Base-by-base conservation (phyloP, 1,284 basidiomycete genomes). In the Cutaneotrichosporon dermatis region DNA sequence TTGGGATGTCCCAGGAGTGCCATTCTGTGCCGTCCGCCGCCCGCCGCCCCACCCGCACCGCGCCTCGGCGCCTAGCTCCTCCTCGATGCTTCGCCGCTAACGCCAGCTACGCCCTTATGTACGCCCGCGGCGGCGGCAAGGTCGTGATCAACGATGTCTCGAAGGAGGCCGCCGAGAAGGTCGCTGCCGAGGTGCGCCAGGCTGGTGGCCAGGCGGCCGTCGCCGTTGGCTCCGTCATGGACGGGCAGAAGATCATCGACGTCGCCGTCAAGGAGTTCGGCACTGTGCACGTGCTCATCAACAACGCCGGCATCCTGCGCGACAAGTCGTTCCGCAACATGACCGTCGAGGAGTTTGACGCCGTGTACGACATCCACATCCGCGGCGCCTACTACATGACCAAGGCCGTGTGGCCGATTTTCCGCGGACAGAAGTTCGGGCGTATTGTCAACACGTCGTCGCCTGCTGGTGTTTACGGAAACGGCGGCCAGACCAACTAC, bases 301-400 rank as follows among this genome's bases (percentile, higher is more conserved):
- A 99, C 82, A 99, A 99, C 80, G 96, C 96, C 51, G 95, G 96
- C 53, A 92, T 99, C 66, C 81, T 99, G 51, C 85, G 93, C 89
- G 82, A 83, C 75, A 82, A 82, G 73, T 76, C 81, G 40, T 91
- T 94, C 82, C 92, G 89, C 81, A 94, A 92, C 79, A 92, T 95
- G 89, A 81, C 88, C 3, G 90, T 93, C 75, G 64, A 79, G 71
- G 90, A 94, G 69, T 94, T 88, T 83, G 91, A 95, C 71, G 85
- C 88, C 64, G 83, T 98, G 63, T 83, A 86, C 58, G 86, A 88
- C 35, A 94, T 99, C n/a, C 96, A 99, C 76, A 80, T 99, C 65
- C 95, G 93, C 79, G 95, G 94, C 55, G 88, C 95, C 1, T 99
- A 87, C 79, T 82, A 91, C n/a, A 95, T 92, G 77, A 89, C 91